phyloP scores from a whole-genome alignment of 1,139 yeast species.

The Candida sanyaensis region DNA sequence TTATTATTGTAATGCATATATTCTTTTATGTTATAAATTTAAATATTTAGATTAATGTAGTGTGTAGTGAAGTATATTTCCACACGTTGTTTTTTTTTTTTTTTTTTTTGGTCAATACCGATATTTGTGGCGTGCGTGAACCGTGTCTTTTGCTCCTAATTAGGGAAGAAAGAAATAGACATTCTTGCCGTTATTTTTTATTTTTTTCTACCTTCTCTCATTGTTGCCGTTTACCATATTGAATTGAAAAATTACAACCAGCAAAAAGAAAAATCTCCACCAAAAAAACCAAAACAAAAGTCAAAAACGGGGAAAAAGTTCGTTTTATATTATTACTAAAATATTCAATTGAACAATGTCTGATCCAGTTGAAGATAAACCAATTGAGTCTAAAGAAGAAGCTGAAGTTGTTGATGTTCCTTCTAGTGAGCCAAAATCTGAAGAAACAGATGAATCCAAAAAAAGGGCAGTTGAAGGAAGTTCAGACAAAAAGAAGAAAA shows the following conservation, averaged over 20 bases:
- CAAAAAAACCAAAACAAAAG: not conserved
- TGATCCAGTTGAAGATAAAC: slow-evolving; percentile 7
- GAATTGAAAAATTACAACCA: not conserved
- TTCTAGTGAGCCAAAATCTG: not conserved
- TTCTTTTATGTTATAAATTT: no score
- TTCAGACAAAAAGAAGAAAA: slow-evolving; percentile 38
- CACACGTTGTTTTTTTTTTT: no score
- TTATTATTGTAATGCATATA: no score
- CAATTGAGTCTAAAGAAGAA: slow-evolving; percentile 7
- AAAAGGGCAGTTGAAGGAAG: slow-evolving; percentile 14
- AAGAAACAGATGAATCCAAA: slow-evolving; percentile 14
- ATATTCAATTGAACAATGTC: not conserved
- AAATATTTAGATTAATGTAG: no score
- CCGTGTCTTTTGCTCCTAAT: not conserved
- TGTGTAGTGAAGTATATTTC: no score
- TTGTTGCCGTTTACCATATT: not conserved
- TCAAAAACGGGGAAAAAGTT: no score
- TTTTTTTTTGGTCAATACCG: no score
- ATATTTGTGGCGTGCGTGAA: not conserved
- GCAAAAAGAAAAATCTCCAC: no score
- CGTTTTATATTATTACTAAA: no score
- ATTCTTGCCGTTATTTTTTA: not conserved
- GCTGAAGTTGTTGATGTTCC: not conserved
- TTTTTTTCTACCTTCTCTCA: not conserved
- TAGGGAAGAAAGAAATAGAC: no score